Evolutionary conservation across 495 filamentous ascomycete species (phyloP).

Genomic region (Penicillium bovifimosum): DNA sequence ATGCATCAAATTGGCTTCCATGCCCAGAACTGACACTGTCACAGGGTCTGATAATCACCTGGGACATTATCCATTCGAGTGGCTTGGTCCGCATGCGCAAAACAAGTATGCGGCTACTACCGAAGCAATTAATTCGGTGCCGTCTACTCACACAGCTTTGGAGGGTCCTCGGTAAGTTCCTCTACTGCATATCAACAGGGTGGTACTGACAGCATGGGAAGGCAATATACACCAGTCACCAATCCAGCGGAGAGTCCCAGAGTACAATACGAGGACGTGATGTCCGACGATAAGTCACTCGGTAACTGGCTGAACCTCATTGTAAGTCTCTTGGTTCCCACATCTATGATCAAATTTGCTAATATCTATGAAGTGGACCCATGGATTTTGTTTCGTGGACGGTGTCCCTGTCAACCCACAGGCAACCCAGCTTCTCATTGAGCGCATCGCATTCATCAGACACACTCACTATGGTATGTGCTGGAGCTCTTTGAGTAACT

Average conservation of each 20-base stretch:
- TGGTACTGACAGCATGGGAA: not conserved
- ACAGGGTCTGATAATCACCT: constrained; percentile 46
- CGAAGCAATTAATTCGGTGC: not conserved
- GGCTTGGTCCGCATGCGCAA: constrained; percentile 24
- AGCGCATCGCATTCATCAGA: constrained; percentile 76
- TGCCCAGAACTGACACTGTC: constrained; percentile 13
- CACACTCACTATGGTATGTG: constrained; percentile 76
- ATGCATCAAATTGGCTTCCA: not conserved
- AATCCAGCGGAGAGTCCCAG: constrained; percentile 38
- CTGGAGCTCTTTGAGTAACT: not conserved
- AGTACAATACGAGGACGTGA: constrained; percentile 54
- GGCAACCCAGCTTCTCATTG: constrained; percentile 62
- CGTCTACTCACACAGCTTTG: not conserved
- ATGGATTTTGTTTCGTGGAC: constrained; percentile 68
- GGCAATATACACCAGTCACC: constrained; percentile 25
- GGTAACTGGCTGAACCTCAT: constrained; percentile 54
- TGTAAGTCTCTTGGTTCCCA: constrained; percentile 29
- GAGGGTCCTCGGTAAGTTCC: not conserved
- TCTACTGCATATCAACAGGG: not conserved
- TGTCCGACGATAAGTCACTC: constrained; percentile 50
- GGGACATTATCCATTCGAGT: constrained; percentile 53
- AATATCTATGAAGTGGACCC: constrained; percentile 37
- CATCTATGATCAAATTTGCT: not conserved
- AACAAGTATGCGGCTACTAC: not conserved
- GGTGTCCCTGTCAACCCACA: constrained; percentile 61